These are phyloP conservation scores for Zymoseptoria ardabiliae DNA, from an alignment of 2,329 filamentous ascomycete species.

Conservation along the genomic window DNA sequence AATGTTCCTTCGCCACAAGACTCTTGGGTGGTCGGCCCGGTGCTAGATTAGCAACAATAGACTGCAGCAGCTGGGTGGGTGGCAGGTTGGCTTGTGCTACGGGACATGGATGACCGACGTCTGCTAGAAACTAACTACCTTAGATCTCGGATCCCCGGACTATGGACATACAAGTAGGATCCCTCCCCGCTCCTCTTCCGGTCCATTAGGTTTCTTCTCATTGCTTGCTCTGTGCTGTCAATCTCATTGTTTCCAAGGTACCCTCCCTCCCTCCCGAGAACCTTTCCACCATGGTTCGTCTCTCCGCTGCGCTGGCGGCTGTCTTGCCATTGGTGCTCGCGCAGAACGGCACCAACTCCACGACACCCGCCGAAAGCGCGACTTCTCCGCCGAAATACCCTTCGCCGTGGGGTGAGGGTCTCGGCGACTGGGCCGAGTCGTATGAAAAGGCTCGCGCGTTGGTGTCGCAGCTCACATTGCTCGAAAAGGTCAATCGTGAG, in stretches of 20 bases:
- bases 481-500: slow-evolving; percentile 74
- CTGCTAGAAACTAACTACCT: too few relatives aligned
- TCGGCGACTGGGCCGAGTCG: slow-evolving; percentile 66
- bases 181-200: neutral
- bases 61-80: too few relatives aligned
- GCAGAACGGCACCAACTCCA: slow-evolving; percentile 19
- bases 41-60: too few relatives aligned
- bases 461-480: slow-evolving; percentile 72
- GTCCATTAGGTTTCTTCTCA: neutral
- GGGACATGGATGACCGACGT: too few relatives aligned
- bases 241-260: neutral
- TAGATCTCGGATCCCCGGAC: neutral
- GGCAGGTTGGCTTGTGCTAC: too few relatives aligned
- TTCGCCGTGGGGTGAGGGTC: slow-evolving; percentile 75
- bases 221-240: neutral
- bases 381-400: slow-evolving; percentile 66
- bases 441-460: slow-evolving; percentile 70
- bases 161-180: neutral
- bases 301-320: slow-evolving; percentile 21
- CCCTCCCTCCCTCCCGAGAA: neutral
- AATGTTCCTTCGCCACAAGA: too few relatives aligned
- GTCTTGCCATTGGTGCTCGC: slow-evolving; percentile 25
- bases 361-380: slow-evolving; percentile 24
- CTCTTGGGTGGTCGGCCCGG: too few relatives aligned
- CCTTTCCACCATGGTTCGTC: slow-evolving; percentile 16